Evolutionary conservation across 2,329 filamentous ascomycete species (phyloP).

Genomic region (Aulographum hederae): DNA sequence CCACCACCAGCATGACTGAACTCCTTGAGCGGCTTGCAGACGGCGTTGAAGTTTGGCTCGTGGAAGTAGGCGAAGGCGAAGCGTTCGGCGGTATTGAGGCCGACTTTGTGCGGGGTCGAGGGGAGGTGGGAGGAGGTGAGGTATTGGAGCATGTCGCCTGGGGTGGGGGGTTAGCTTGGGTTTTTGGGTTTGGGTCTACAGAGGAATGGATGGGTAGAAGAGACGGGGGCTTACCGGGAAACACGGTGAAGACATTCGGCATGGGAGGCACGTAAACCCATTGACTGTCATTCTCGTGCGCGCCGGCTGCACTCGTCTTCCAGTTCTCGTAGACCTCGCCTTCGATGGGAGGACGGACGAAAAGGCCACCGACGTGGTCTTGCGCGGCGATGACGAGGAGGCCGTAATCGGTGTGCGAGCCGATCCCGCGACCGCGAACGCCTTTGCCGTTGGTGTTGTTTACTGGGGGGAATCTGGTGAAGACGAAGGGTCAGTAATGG

Average conservation of each 20-base stretch:
- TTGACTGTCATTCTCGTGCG: conserved; percentile 24
- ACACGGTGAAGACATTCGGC: conserved; percentile 28
- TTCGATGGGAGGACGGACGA: conserved; percentile 24
- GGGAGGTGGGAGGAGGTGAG: conserved; percentile 27
- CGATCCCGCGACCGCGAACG: conserved; percentile 30
- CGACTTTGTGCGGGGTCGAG: conserved; percentile 33
- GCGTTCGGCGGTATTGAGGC: conserved; percentile 28
- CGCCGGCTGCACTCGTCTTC: conserved; percentile 25
- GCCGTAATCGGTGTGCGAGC: conserved; percentile 34
- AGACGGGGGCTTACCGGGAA: conserved; percentile 22
- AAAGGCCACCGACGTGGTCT: conserved; percentile 32
- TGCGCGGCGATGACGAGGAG: conserved; percentile 32
- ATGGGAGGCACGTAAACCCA: conserved; percentile 31
- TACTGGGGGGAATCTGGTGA: conserved; percentile 19
- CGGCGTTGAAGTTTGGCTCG: conserved; percentile 29
- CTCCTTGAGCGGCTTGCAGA: conserved; percentile 24
- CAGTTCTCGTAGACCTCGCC: conserved; percentile 27
- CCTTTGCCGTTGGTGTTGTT: conserved; percentile 29
- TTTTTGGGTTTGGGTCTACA: background rate
- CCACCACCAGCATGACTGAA: too few species aligned
- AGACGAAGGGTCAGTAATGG: too few species aligned
- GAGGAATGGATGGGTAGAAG: background rate
- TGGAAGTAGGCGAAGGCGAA: conserved; percentile 34
- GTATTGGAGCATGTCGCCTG: conserved; percentile 34
- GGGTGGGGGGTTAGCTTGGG: too few species aligned